Evolutionary conservation across 164 flowering plant genomes (phyloP), one percentile per base, ranked within the genome.

Genomic region (Nelumbo lutea): DNA sequence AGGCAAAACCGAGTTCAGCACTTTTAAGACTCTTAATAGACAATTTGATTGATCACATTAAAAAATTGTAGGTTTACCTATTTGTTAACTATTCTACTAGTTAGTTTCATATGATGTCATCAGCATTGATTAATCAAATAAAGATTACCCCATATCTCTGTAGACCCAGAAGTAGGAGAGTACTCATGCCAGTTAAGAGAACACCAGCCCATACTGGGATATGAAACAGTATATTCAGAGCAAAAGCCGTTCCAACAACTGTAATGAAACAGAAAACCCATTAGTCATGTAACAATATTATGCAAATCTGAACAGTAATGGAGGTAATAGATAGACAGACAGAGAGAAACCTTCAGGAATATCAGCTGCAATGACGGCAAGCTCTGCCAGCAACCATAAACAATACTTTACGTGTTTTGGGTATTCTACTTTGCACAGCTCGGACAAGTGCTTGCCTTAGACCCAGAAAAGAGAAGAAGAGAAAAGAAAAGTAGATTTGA

Each of bases 231-330:
- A 91, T 94, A 50, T 94, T 86, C 4, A 94, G 79, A 1, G 93
- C 97, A 79, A 90, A 90, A 2, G 98, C 98, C 40, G 97, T 95
- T 13, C 96, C 98, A 42, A 95, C 88, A 58, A 95, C 96, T 92
- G 85, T 48, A 50, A 59, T n/a, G 65, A 59, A 14, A 68, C 27
- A 72, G 50, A 42, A 74, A 8, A 48, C 9, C 6, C 9, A 47
- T 42, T 3, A 6, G 42, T 11, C 2, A 7, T 44, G 41, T 51
- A 39, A n/a, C 64, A 51, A 1, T 60, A 8, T 15, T 5, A 40
- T 45, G 43, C 2, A 61, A 14, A 50, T 53, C 39, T 47, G 15
- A 7, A 60, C 42, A 46, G 44, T 1, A 10, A 64, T 14, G 58
- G n/a, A 48, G 51, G 46, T 15, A 59, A 9, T 15, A 13, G 2